Conservation (phyloP, 164 flowering plant species). For the Hamamelis virginiana region DNA sequence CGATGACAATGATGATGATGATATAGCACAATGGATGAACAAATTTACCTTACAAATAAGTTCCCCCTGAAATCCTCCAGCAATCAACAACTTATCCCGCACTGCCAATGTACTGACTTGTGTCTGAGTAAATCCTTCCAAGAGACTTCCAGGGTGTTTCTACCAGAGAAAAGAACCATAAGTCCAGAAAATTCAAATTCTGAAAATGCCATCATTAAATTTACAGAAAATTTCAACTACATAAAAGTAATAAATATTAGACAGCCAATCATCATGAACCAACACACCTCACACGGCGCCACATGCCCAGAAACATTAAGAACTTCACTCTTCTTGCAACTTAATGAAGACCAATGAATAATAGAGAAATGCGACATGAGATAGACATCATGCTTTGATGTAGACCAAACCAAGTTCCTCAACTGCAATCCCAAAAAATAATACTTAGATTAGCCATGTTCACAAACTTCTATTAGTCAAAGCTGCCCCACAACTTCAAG, state of each 20-base stretch:
- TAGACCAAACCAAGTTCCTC: conserved; percentile 71
- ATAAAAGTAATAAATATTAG: no score
- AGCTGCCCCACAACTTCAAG: no score
- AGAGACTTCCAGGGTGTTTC: conserved; percentile 66
- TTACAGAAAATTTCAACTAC: no score
- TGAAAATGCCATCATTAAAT: no score
- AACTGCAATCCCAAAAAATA: conserved; percentile 37
- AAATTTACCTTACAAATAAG: conserved; percentile 77
- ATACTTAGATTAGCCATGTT: conserved; percentile 3
- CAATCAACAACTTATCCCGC: conserved; percentile 56
- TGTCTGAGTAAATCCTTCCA: conserved; percentile 68
- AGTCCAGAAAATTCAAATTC: no score
- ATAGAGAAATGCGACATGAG: conserved; percentile 58
- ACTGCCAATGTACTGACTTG: conserved; percentile 71
- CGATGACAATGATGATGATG: background rate
- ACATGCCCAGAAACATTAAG: conserved; percentile 64
- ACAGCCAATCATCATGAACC: no score
- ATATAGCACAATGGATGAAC: background rate
- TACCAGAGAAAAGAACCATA: conserved; percentile 13
- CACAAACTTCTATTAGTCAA: background rate
- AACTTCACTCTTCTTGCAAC: conserved; percentile 45
- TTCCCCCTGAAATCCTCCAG: conserved; percentile 84
- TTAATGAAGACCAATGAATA: conserved; percentile 63
- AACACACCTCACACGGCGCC: conserved; percentile 55
- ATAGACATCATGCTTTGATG: conserved; percentile 74